Evolutionary conservation across 345 rosid genomes (phyloP).

Genomic region (Odontarrhena argentea): DNA sequence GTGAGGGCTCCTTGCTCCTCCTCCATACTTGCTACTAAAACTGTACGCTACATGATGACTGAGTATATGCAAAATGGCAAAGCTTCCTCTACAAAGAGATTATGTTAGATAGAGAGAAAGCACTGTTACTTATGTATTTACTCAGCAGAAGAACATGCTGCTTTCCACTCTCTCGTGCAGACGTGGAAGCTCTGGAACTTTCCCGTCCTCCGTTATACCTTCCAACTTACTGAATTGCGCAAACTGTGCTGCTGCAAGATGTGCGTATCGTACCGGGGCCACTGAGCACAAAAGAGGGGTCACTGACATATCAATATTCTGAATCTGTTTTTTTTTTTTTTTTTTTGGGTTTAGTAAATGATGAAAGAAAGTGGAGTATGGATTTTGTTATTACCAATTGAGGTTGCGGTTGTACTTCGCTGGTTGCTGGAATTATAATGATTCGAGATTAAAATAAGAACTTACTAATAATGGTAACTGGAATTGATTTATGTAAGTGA

Average conservation of each 20-base stretch:
- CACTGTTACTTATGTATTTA: constrained; percentile 19
- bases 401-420: constrained; percentile 77
- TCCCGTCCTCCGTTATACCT: constrained; percentile 47
- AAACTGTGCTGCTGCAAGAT: constrained; percentile 80
- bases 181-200: constrained; percentile 66
- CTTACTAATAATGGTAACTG: neutral
- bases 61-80: constrained; percentile 30
- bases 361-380: neutral
- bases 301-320: neutral
- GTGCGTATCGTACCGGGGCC: constrained; percentile 91
- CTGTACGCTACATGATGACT: constrained; percentile 27
- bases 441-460: constrained; percentile 15
- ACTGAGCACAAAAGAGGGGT: constrained; percentile 46
- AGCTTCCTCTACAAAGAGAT: constrained; percentile 12
- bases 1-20: constrained; percentile 5
- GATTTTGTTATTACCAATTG: constrained; percentile 58
- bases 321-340: neutral
- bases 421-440: constrained; percentile 58
- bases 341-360: neutral
- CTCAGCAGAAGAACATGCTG: constrained; percentile 90
- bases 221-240: constrained; percentile 76
- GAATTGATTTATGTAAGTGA: neutral
- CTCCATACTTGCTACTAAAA: constrained; percentile 1
- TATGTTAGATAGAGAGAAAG: constrained; percentile 5
- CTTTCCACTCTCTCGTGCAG: constrained; percentile 54